phyloP scores from a whole-genome alignment of 495 filamentous ascomycete genomes.

The Hypoxylon fuscum region DNA sequence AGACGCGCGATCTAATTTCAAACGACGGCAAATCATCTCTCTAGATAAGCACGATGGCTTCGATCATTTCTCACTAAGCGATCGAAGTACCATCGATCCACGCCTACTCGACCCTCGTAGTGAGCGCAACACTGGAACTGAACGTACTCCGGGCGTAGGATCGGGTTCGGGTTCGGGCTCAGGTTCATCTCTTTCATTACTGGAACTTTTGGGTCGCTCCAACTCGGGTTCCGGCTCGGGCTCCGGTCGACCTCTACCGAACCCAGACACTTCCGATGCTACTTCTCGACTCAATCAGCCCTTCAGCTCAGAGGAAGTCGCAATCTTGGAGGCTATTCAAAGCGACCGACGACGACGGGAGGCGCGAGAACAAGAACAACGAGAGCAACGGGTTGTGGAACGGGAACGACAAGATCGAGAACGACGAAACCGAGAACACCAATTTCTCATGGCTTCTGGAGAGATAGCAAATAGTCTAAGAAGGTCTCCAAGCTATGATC shows the following conservation, averaged over 20 bases:
- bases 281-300: conserved; percentile 46
- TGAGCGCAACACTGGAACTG: conserved; percentile 40
- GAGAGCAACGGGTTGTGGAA: conserved; percentile 20
- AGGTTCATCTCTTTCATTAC: conserved; percentile 41
- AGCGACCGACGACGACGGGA: conserved; percentile 58
- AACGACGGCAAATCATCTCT: conserved; percentile 75
- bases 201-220: conserved; percentile 36
- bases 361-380: conserved; percentile 38
- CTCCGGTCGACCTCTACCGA: conserved; percentile 33
- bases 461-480: background rate
- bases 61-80: conserved; percentile 54
- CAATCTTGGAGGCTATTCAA: conserved; percentile 59
- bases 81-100: conserved; percentile 60
- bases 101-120: conserved; percentile 52
- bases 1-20: conserved; percentile 81
- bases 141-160: conserved; percentile 43
- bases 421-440: conserved; percentile 38
- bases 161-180: too few relatives aligned
- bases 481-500: conserved; percentile 36
- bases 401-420: conserved; percentile 52
- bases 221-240: too few relatives aligned
- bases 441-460: background rate
- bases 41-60: conserved; percentile 69
- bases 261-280: conserved; percentile 37
- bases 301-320: conserved; percentile 55